These are phyloP conservation scores for Ogataea nonfermentans DNA, from an alignment of 805 yeast species.

Conservation along the genomic window DNA sequence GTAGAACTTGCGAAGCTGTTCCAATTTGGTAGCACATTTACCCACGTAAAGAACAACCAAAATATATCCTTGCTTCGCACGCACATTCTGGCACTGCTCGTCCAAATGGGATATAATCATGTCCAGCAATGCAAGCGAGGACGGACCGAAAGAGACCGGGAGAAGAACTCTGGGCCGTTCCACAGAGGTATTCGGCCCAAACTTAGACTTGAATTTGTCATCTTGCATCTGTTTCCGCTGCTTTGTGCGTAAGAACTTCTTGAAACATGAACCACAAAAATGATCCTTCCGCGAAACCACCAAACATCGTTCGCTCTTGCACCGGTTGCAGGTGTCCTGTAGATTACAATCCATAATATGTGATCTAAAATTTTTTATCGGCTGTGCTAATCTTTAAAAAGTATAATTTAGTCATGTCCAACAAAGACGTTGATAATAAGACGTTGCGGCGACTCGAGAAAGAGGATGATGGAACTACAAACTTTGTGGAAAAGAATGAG, in stretches of 20 bases:
- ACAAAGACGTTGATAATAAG: slow-evolving; percentile 24
- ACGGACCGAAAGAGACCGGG: slow-evolving; percentile 63
- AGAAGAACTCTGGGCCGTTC: slow-evolving; percentile 48
- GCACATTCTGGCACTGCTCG: slow-evolving; percentile 57
- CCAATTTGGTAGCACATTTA: slow-evolving; percentile 26
- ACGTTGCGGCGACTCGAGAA: slow-evolving; percentile 24
- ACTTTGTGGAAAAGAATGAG: slow-evolving; percentile 52
- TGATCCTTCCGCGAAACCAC: slow-evolving; percentile 58
- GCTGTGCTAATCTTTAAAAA: slow-evolving; percentile 6
- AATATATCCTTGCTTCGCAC: slow-evolving; percentile 68
- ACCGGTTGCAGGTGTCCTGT: slow-evolving; percentile 43
- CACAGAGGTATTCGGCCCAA: slow-evolving; percentile 37
- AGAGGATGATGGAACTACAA: slow-evolving; percentile 33
- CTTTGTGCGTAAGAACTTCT: slow-evolving; percentile 70
- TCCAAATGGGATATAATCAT: slow-evolving; percentile 56
- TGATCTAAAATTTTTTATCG: slow-evolving; percentile 4
- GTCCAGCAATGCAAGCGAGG: slow-evolving; percentile 69
- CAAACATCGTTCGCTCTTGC: slow-evolving; percentile 43
- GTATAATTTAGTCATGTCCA: slow-evolving; percentile 4
- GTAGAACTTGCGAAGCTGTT: not conserved
- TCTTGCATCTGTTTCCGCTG: slow-evolving; percentile 75
- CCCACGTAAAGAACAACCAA: slow-evolving; percentile 52
- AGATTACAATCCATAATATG: slow-evolving; percentile 6
- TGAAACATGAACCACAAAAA: slow-evolving; percentile 67
- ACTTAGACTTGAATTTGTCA: slow-evolving; percentile 72